Base-by-base conservation (phyloP, 164 flowering plant species). In the Berberis vulgaris region DNA sequence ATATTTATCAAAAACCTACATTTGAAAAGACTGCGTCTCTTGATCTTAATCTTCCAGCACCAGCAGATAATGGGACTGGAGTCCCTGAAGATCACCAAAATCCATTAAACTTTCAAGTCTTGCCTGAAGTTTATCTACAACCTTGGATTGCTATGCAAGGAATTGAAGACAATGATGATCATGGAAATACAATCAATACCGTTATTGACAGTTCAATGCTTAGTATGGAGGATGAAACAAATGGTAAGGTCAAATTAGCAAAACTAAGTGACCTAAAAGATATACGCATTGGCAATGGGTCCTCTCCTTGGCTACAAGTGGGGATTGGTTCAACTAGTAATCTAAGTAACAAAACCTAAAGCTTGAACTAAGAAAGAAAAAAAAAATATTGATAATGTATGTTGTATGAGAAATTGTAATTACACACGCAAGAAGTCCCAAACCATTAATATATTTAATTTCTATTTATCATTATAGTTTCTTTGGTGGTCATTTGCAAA, bases 241-340 rank as follows among this genome's bases (percentile, higher is more conserved):
- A 83, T 39, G 84, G 88, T 74, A 92, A 74, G 72, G 75, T 81
- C 77, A 86, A 86, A 81, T 71, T 83, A 56, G 90, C 90, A 54
- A 91, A 91, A 78, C 78, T 91, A 59, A 85, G 86, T 75, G 96
- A 89, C 50, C 70, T 87, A 9, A 87, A 89, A 63, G 96, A 84
- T 67, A 78, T 85, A 64, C 83, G 66, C 64, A 49, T 65, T 60
- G 77, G 61, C 68, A 83, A 73, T 41, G 77, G 72, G 50, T 83
- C 90, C 2, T 78, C 89, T 61, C 83, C 84, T 41, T 91, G 97
- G 97, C 77, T 91, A 78, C 96, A 89, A 65, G 91, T 91, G 58
- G 97, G 97, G 59, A 83, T 91, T 80, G 88, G 88, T 68, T 82
- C 97, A 67, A 80, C 81, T 43, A 72, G 74, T 53, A 75, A 75